Evolutionary conservation across 176 grass and related monocot species (phyloP).

Genomic region (Musa acuminata): DNA sequence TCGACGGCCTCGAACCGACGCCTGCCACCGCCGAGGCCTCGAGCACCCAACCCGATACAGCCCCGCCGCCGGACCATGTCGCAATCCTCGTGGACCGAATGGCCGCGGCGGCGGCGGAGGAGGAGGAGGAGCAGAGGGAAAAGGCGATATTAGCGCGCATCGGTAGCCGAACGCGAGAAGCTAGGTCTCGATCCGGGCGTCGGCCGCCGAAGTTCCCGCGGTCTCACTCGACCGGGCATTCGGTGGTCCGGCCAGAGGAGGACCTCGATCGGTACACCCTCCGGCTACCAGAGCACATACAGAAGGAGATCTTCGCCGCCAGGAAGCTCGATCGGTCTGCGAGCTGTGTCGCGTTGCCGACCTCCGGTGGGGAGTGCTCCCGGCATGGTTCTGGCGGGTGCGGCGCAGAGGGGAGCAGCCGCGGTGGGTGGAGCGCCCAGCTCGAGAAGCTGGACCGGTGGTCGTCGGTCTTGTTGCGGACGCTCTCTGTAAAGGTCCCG

Average conservation of each 20-base stretch:
- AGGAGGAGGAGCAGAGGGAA: slow-evolving; percentile 24
- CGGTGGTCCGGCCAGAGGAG: slow-evolving; percentile 6
- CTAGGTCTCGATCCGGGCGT: slow-evolving; percentile 39
- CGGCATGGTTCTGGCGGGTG: background rate
- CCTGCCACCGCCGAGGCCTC: background rate
- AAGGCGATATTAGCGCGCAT: slow-evolving; percentile 32
- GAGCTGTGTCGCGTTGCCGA: background rate
- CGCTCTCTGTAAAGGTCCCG: background rate
- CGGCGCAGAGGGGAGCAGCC: no score
- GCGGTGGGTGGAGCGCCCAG: no score
- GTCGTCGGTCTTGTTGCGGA: background rate
- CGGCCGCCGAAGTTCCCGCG: slow-evolving; percentile 22
- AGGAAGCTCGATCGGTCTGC: slow-evolving; percentile 31
- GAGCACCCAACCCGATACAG: slow-evolving; percentile 8
- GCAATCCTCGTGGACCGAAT: slow-evolving; percentile 34
- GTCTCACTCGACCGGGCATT: slow-evolving; percentile 3
- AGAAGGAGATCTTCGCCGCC: slow-evolving; percentile 31
- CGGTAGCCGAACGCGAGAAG: slow-evolving; percentile 42
- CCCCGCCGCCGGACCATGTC: slow-evolving; percentile 12
- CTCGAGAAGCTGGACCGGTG: background rate
- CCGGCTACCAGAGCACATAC: slow-evolving; percentile 58
- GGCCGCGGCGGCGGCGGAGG: background rate
- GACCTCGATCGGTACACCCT: slow-evolving; percentile 46
- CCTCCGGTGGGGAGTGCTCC: background rate
- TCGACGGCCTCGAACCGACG: background rate